Base-by-base conservation (phyloP, 495 filamentous ascomycete genomes). In the Amorphotheca resinae region DNA sequence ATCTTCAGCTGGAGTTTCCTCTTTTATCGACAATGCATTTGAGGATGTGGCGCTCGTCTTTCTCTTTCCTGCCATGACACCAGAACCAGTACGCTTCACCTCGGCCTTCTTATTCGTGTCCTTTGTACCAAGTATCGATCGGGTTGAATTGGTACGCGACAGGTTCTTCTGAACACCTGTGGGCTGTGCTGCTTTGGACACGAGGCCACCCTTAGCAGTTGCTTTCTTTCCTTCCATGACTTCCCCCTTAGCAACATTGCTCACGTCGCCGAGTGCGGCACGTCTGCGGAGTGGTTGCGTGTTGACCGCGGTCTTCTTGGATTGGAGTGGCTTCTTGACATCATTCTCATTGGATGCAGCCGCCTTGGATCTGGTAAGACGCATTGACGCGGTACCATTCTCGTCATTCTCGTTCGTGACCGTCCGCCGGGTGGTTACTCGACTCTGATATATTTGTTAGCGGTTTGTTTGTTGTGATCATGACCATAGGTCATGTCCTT, bases 351-450 rank as follows among this genome's bases (percentile, higher is more conserved):
- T 71, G 30, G 89, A 64, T 17, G 82, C 80, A 31, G 84, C 84
- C 11, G 87, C 77, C 66, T 98, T 98, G 45, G 93, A 89, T 60
- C 91, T 74, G 41, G 91, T 98, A 56, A 95, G 54, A 63, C 89
- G 87, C 61, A 77, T 80, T 44, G 82, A 76, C 18, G 70, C 76
- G 31, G 46, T 38, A 35, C 61, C 65, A 55, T 93, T 95, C 69
- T 96, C 91, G 56, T 95, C 91, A 56, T 95, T 95, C 64, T 95
- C 87, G 59, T 95, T 89, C 54, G 79, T 79, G 46, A 79, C 64
- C 15, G 40, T 47, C 22, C 50, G 30, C 33, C 50, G 54, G 43
- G 54, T 56, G 33, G 53, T 53, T 48, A 62, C 48, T 43, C 59
- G 59, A 58, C 55, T 50, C 59, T 65, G 37, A 15, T 20, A 33